phyloP scores from a whole-genome alignment of 768 basidiomycete genomes.

The Russula compacta region DNA sequence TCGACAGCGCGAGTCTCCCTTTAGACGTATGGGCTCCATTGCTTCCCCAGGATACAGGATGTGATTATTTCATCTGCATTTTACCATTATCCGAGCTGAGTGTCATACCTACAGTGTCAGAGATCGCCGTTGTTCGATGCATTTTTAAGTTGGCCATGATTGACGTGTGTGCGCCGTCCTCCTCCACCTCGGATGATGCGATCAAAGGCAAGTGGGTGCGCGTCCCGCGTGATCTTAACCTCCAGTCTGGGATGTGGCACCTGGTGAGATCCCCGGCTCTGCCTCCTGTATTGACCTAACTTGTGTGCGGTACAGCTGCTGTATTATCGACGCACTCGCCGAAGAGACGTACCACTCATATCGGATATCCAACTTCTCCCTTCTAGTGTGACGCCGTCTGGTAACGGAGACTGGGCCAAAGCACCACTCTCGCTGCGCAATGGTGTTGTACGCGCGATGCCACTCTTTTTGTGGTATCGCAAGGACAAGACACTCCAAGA shows the following conservation, averaged over 20 bases:
- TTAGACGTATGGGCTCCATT: slow-evolving; percentile 74
- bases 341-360: slow-evolving; percentile 73
- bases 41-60: slow-evolving; percentile 65
- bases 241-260: slow-evolving; percentile 48
- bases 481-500: slow-evolving; percentile 53
- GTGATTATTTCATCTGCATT: slow-evolving; percentile 35
- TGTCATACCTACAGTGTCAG: slow-evolving; percentile 48
- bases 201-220: slow-evolving; percentile 85
- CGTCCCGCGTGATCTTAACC: slow-evolving; percentile 73
- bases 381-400: slow-evolving; percentile 39
- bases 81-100: not conserved
- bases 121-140: slow-evolving; percentile 66
- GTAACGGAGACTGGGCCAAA: slow-evolving; percentile 51
- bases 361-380: slow-evolving; percentile 61
- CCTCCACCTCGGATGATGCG: slow-evolving; percentile 64
- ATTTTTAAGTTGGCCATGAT: slow-evolving; percentile 49
- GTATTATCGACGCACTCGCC: slow-evolving; percentile 79
- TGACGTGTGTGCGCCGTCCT: slow-evolving; percentile 57
- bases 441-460: slow-evolving; percentile 47
- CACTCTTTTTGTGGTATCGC: slow-evolving; percentile 74
- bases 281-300: not conserved
- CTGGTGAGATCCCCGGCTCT: slow-evolving; percentile 39
- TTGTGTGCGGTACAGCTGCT: slow-evolving; percentile 40
- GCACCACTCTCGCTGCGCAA: slow-evolving; percentile 52
- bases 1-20: slow-evolving; percentile 63